phyloP scores from a whole-genome alignment of 257 asterid species.

The Solanum clarkiae region DNA sequence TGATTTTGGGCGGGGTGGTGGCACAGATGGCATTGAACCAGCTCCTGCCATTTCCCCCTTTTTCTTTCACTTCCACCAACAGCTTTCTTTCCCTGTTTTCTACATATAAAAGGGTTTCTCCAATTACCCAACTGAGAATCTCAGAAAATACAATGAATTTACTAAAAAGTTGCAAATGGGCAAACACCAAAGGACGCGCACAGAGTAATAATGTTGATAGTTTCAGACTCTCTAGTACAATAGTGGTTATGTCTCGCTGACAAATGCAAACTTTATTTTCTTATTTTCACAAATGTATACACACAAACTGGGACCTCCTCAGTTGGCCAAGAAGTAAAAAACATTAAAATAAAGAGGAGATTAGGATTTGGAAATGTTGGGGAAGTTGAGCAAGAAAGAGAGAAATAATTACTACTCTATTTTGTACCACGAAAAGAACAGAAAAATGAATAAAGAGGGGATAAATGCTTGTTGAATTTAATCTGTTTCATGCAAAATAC shows the following conservation, averaged over 20 bases:
- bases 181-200: background rate
- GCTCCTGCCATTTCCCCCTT: constrained; percentile 21
- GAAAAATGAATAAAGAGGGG: no score
- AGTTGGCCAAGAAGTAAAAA: background rate
- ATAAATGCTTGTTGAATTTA: background rate
- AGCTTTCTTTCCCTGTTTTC: background rate
- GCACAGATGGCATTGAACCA: constrained; percentile 46
- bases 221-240: background rate
- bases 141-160: background rate
- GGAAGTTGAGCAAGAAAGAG: background rate
- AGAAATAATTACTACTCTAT: background rate
- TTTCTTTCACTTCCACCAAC: background rate
- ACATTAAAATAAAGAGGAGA: background rate
- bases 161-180: background rate
- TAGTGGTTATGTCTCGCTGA: background rate
- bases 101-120: background rate
- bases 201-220: background rate
- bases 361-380: background rate
- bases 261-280: background rate
- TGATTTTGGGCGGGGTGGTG: constrained; percentile 81
- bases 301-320: background rate
- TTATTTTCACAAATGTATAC: background rate
- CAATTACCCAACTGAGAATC: constrained; percentile 1
- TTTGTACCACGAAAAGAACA: no score
- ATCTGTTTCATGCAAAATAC: constrained; percentile 8